A percentile compares a stretch with the other conserved stretches of the same genome.
Evolutionary conservation across 1,284 basidiomycete species (phyloP).

Genomic region (Phenoliferia sp.): DNA sequence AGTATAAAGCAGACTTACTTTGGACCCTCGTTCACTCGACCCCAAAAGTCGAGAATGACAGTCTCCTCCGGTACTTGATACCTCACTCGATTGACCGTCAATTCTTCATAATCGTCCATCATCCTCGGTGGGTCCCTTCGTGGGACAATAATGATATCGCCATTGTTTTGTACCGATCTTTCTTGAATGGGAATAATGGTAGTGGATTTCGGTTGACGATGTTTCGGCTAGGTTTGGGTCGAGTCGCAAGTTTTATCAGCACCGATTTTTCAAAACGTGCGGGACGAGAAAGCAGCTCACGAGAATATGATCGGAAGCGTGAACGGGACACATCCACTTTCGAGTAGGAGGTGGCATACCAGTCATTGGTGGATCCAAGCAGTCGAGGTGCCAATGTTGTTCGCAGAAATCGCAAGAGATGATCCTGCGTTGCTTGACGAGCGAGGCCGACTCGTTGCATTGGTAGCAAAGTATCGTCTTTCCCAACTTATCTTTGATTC

Average conservation of each 20-base stretch:
- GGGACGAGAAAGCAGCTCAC: constrained; percentile 31
- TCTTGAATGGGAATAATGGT: constrained; percentile 65
- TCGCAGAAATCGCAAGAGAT: constrained; percentile 93
- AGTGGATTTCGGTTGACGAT: constrained; percentile 64
- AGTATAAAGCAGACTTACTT: constrained; percentile 3
- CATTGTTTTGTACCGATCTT: constrained; percentile 74
- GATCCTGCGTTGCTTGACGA: constrained; percentile 51
- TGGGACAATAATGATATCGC: constrained; percentile 81
- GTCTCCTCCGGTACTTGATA: constrained; percentile 92
- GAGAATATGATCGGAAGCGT: constrained; percentile 67
- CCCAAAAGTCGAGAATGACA: constrained; percentile 93
- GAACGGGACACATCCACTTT: constrained; percentile 99
- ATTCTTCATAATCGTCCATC: constrained; percentile 43
- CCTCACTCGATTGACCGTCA: constrained; percentile 57
- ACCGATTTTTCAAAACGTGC: constrained; percentile 1
- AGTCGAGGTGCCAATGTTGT: constrained; percentile 96
- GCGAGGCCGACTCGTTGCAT: constrained; percentile 30
- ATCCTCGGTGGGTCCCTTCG: constrained; percentile 49
- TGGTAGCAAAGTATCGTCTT: constrained; percentile 75
- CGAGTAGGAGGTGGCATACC: constrained; percentile 77
- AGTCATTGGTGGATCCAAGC: constrained; percentile 82
- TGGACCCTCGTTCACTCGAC: constrained; percentile 34
- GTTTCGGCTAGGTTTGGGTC: constrained; percentile 71
- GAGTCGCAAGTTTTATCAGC: not conserved
- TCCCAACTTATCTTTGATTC: constrained; percentile 78